Evolutionary conservation across 2,329 filamentous ascomycete genomes (phyloP).

Genomic region (Microcyclospora pomicola): DNA sequence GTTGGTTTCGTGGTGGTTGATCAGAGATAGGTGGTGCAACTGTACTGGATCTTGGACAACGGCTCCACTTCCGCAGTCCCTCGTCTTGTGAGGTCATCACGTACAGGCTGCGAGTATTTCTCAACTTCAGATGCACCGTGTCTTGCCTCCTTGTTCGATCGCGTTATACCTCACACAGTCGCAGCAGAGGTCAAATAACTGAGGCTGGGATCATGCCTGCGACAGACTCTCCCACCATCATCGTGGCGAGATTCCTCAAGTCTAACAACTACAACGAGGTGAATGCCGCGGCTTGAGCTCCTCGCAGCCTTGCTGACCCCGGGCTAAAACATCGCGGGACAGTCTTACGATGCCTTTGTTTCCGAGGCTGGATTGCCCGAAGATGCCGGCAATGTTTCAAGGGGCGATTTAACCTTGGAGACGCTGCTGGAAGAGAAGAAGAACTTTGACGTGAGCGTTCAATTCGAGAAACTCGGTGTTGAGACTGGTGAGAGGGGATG

Average conservation of each 20-base stretch:
- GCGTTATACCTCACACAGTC: too few relatives aligned
- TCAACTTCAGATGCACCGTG: too few relatives aligned
- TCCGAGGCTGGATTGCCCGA: constrained; percentile 40
- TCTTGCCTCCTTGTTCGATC: too few relatives aligned
- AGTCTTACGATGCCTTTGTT: constrained; percentile 46
- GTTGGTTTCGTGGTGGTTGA: too few relatives aligned
- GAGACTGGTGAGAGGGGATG: constrained; percentile 30
- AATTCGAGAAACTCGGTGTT: constrained; percentile 41
- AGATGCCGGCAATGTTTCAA: constrained; percentile 32
- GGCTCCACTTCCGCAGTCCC: too few relatives aligned
- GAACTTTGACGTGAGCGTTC: constrained; percentile 40
- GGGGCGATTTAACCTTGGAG: constrained; percentile 42
- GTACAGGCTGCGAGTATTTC: too few relatives aligned
- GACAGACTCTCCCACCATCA: constrained; percentile 20
- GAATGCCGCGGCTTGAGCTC: not conserved
- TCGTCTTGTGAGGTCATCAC: too few relatives aligned
- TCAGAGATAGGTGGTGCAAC: too few relatives aligned
- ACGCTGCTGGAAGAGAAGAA: constrained; percentile 47
- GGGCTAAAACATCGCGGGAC: constrained; percentile 5
- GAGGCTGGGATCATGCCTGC: constrained; percentile 15
- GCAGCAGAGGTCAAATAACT: too few relatives aligned
- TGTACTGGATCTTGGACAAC: too few relatives aligned
- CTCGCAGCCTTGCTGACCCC: not conserved
- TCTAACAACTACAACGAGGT: constrained; percentile 25
- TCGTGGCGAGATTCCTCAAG: constrained; percentile 26